Conservation (phyloP, 2,329 filamentous ascomycete genomes). For the Sporothrix pallida region DNA sequence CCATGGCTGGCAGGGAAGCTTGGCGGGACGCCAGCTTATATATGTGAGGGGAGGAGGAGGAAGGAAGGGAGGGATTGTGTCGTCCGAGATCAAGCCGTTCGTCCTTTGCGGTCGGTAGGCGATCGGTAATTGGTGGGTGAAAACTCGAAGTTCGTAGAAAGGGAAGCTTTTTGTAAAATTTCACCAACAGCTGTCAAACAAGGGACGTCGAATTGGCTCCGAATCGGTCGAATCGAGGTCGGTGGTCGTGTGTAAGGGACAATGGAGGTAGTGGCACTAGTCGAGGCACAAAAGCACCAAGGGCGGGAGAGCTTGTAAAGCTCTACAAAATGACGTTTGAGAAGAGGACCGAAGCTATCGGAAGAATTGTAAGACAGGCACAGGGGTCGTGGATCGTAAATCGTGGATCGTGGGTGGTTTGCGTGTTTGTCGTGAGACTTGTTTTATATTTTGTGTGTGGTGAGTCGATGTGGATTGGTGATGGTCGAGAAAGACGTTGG, state of each 20-base stretch:
- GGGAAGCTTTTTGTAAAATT: background rate
- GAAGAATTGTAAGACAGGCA: background rate
- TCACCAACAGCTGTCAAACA: background rate
- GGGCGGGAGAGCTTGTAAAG: background rate
- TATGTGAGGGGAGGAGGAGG: background rate
- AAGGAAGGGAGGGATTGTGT: background rate
- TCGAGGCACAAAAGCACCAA: background rate
- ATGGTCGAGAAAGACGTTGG: background rate
- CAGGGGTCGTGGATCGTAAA: background rate
- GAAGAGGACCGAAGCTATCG: background rate
- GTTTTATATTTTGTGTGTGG: background rate
- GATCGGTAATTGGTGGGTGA: background rate
- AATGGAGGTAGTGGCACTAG: background rate
- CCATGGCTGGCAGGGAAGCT: slow-evolving; percentile 41
- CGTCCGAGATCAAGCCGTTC: background rate
- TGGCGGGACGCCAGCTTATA: slow-evolving; percentile 31
- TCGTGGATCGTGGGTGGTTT: background rate
- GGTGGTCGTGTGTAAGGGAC: slow-evolving; percentile 20
- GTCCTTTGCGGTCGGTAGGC: background rate
- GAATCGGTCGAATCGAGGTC: slow-evolving; percentile 1
- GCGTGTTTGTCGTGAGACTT: background rate
- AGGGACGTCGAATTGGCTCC: background rate
- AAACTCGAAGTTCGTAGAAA: background rate
- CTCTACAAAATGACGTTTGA: background rate
- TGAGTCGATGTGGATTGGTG: background rate